These are phyloP conservation scores for Pholiota molesta DNA, from an alignment of 768 basidiomycete genomes.

Conservation along the genomic window DNA sequence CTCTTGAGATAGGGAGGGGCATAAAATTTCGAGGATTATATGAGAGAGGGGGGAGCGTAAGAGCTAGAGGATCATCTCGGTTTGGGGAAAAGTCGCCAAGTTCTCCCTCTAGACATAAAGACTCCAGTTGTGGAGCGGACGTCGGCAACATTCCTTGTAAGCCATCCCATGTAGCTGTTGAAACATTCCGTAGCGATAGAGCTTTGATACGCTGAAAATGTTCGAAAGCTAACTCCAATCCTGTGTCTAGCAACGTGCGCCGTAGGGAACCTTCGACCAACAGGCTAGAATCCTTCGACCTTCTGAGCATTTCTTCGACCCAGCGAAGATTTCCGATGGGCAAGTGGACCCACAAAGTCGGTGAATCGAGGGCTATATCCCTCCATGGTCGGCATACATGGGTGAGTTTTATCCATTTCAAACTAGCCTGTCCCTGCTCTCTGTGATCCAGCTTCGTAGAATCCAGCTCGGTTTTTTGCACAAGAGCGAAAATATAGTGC, in stretches of 20 bases:
- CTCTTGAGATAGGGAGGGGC: not conserved
- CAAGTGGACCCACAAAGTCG: not conserved
- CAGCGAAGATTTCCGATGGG: not conserved
- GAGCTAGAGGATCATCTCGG: too few species aligned
- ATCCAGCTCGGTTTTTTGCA: not conserved
- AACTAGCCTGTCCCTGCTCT: not conserved
- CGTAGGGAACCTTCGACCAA: not conserved
- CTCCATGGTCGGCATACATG: not conserved
- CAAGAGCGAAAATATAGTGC: not conserved
- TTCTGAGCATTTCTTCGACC: not conserved
- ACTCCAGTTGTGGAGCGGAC: not conserved
- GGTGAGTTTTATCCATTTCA: not conserved
- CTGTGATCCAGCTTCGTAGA: too few species aligned
- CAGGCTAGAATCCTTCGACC: not conserved
- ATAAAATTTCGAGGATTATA: too few species aligned
- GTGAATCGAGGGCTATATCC: not conserved
- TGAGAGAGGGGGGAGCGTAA: too few species aligned
- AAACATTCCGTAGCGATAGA: not conserved
- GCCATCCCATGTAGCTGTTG: not conserved
- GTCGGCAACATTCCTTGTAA: not conserved
- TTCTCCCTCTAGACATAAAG: not conserved
- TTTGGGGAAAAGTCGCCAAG: too few species aligned
- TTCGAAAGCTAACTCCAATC: not conserved
- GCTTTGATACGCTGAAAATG: not conserved
- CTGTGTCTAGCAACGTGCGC: not conserved